Evolutionary conservation across 345 rosid genomes (phyloP).

Genomic region (Eucalyptus dawsonii): DNA sequence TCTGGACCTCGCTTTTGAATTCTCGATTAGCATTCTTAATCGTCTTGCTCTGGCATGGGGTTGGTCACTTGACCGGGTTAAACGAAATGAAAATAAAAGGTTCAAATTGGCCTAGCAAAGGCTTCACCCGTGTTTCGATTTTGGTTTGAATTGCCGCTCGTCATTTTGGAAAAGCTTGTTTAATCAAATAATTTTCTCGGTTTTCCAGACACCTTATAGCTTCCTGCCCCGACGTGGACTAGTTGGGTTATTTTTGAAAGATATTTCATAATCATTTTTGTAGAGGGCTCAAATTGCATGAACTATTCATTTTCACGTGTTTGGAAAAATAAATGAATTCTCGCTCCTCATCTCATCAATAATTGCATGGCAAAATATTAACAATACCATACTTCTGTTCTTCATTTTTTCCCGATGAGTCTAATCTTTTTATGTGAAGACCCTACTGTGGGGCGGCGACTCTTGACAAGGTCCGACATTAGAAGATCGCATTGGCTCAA

Average conservation of each 20-base stretch:
- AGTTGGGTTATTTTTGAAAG: not conserved
- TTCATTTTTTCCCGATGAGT: not conserved
- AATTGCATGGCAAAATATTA: not conserved
- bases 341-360: not conserved
- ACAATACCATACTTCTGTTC: not conserved
- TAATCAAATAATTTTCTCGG: too few relatives aligned
- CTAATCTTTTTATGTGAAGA: not conserved
- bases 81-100: too few relatives aligned
- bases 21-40: too few relatives aligned
- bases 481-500: too few relatives aligned
- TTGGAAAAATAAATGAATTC: too few relatives aligned
- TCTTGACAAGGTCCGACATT: not conserved
- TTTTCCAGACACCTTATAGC: not conserved
- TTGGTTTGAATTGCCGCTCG: not conserved
- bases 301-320: too few relatives aligned
- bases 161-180: not conserved
- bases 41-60: not conserved
- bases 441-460: not conserved
- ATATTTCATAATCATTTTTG: too few relatives aligned
- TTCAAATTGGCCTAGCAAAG: not conserved
- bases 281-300: not conserved
- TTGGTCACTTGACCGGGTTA: not conserved
- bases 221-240: not conserved
- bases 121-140: not conserved
- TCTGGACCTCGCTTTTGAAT: not conserved